phyloP scores from a whole-genome alignment of 805 yeast species.

The Lipomyces spencermartinsiae region DNA sequence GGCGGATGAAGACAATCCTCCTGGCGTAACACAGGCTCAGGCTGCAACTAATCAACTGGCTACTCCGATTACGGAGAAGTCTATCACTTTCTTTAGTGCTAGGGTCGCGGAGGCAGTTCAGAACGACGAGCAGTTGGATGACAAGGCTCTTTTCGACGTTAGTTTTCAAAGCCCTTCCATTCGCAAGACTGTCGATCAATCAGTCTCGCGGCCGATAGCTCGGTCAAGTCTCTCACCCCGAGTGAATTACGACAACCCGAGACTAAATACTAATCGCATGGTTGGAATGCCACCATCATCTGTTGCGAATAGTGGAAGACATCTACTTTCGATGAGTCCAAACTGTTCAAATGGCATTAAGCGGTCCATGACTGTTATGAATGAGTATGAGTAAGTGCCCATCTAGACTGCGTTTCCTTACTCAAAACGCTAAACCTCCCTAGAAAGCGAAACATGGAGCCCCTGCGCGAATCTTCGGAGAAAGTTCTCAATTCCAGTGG shows the following conservation, averaged over 20 bases:
- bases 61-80: slow-evolving; percentile 4
- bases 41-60: not conserved
- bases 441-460: not conserved
- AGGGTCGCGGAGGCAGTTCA: slow-evolving; percentile 43
- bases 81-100: slow-evolving; percentile 41
- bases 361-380: not conserved
- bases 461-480: not conserved
- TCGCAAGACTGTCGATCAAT: slow-evolving; percentile 42
- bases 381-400: slow-evolving; percentile 1
- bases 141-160: slow-evolving; percentile 39
- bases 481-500: not conserved
- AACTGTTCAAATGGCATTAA: slow-evolving; percentile 4
- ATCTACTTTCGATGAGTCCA: not conserved
- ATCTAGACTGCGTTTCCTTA: not conserved
- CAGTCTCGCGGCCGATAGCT: slow-evolving; percentile 40
- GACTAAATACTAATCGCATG: slow-evolving; percentile 4
- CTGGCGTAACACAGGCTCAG: not conserved
- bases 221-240: slow-evolving; percentile 8
- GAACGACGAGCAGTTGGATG: slow-evolving; percentile 37
- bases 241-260: slow-evolving; percentile 20
- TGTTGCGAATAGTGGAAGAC: not conserved
- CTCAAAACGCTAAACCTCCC: not conserved
- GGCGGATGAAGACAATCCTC: not conserved
- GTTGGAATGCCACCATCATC: slow-evolving; percentile 26
- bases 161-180: slow-evolving; percentile 41